Conservation (phyloP, 768 basidiomycete genomes). For the Tephrocybe sp. region DNA sequence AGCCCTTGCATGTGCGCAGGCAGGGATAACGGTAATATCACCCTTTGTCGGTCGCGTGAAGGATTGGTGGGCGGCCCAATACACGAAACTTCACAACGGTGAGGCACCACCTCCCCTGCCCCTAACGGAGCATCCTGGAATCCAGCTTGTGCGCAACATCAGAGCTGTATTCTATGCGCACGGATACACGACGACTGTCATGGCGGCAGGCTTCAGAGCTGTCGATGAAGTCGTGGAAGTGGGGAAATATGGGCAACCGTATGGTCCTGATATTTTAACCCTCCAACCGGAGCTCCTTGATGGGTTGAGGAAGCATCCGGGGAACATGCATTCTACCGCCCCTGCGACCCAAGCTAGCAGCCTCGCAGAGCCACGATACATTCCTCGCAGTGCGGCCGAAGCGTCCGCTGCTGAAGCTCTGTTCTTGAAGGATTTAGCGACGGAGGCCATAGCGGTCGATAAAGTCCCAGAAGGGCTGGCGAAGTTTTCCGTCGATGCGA, state of each 20-base stretch:
- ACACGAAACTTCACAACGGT: conserved; percentile 9
- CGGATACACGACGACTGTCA: conserved; percentile 25
- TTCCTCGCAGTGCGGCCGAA: conserved; percentile 8
- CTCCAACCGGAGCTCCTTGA: conserved; percentile 30
- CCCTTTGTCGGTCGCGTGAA: conserved; percentile 38
- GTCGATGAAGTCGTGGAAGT: conserved; percentile 31
- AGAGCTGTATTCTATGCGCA: conserved; percentile 21
- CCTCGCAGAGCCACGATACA: conserved; percentile 7
- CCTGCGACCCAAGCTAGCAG: not conserved
- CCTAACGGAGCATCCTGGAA: conserved; percentile 28
- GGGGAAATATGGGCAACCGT: conserved; percentile 21
- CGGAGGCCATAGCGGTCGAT: conserved; percentile 27
- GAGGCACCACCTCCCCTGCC: conserved; percentile 12
- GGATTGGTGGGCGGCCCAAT: conserved; percentile 32
- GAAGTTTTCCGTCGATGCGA: conserved; percentile 31
- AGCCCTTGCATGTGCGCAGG: conserved; percentile 34
- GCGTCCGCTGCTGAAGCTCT: conserved; percentile 13
- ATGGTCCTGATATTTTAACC: conserved; percentile 30
- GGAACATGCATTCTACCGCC: not conserved
- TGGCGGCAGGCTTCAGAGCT: conserved; percentile 33
- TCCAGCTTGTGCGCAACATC: conserved; percentile 28
- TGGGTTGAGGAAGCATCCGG: conserved; percentile 19
- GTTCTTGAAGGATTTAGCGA: conserved; percentile 21
- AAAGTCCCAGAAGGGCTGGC: conserved; percentile 34
- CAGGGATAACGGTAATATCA: conserved; percentile 30